Evolutionary conservation across 2,329 filamentous ascomycete species (phyloP).

Genomic region (Metarhizium sp.): DNA sequence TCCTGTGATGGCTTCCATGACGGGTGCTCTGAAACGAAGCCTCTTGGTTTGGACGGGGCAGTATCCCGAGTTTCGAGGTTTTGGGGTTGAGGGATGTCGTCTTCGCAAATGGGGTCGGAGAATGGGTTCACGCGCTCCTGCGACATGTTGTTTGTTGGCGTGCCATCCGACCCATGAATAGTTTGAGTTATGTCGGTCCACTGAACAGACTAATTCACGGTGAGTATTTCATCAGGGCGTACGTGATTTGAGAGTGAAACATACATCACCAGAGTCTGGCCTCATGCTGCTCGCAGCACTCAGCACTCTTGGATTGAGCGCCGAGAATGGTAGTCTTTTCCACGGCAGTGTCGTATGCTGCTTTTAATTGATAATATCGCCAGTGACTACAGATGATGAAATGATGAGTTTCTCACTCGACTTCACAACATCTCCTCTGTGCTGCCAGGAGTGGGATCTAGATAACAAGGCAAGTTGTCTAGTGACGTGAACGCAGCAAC

Average conservation of each 20-base stretch:
- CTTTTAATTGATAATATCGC: background rate
- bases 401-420: background rate
- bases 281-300: background rate
- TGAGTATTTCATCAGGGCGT: background rate
- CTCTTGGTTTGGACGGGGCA: background rate
- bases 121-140: slow-evolving; percentile 1
- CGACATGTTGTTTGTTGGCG: background rate
- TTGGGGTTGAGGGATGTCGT: slow-evolving; percentile 4
- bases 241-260: background rate
- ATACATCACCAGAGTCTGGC: slow-evolving; percentile 1
- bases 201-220: background rate
- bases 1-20: background rate
- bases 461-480: background rate
- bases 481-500: background rate
- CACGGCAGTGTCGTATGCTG: background rate
- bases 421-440: background rate
- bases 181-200: slow-evolving; percentile 3
- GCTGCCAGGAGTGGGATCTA: too few species aligned
- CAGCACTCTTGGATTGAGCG: background rate
- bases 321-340: background rate
- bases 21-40: slow-evolving; percentile 5
- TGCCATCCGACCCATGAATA: background rate
- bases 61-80: background rate
- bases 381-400: background rate
- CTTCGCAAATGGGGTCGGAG: slow-evolving; percentile 5